These are phyloP conservation scores for Sclerotinia minor DNA, from an alignment of 2,329 filamentous ascomycete genomes.

Conservation along the genomic window DNA sequence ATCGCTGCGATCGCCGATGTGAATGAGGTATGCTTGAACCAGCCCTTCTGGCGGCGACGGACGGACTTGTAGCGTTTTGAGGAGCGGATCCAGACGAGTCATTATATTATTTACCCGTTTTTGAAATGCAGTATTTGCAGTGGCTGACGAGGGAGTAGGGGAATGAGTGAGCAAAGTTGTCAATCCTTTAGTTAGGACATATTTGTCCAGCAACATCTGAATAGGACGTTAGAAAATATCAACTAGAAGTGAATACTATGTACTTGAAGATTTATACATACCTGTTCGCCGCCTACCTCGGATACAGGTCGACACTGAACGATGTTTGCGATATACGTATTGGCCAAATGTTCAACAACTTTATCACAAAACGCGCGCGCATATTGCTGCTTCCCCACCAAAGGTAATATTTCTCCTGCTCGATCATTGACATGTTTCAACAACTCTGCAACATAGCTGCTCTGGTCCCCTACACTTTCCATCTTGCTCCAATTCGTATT, in stretches of 20 bases:
- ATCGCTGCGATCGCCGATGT: constrained; percentile 91
- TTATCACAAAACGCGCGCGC: constrained; percentile 94
- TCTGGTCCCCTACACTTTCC: constrained; percentile 91
- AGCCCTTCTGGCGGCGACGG: constrained; percentile 88
- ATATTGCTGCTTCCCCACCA: constrained; percentile 89
- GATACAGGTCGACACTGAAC: constrained; percentile 88
- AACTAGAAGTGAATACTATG: background rate
- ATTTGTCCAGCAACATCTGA: constrained; percentile 93
- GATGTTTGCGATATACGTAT: constrained; percentile 77
- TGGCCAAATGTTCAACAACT: constrained; percentile 83
- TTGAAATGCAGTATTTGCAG: constrained; percentile 60
- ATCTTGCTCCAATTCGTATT: constrained; percentile 94
- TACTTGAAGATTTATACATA: constrained; percentile 43
- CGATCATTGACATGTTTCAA: constrained; percentile 70
- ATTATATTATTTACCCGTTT: constrained; percentile 85
- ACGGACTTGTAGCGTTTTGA: constrained; percentile 95
- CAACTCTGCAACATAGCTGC: constrained; percentile 84
- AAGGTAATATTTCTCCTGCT: constrained; percentile 70
- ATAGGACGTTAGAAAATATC: constrained; percentile 34
- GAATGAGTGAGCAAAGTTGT: constrained; percentile 66
- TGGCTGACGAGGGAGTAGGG: constrained; percentile 33
- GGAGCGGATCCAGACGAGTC: constrained; percentile 82
- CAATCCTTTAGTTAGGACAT: constrained; percentile 80
- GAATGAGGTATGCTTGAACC: constrained; percentile 95
- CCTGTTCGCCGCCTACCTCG: constrained; percentile 91